Evolutionary conservation across 2,329 filamentous ascomycete species (phyloP), one percentile per base, ranked within the genome.

Genomic region (Blumeria graminis): DNA sequence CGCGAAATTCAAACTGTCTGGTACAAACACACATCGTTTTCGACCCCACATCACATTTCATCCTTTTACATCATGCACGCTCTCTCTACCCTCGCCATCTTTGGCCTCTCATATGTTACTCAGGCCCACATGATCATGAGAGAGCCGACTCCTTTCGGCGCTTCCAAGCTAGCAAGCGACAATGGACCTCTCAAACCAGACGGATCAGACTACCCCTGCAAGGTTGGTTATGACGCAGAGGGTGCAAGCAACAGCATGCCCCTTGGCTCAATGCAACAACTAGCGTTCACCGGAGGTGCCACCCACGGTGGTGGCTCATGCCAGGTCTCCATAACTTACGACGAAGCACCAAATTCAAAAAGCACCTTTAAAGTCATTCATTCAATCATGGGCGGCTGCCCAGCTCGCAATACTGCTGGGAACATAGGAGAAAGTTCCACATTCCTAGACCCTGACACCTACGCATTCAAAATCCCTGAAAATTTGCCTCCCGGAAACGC

Each of bases 261-360:
- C 0, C 74, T 83, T 13, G 86, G 86, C 3, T 75, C 76, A 6
- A 60, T 68, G 0, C 77, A 84, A 63, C 67, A 71, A 0, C 73
- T 95, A 1, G 68, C 69, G 0, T 86, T 94, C 68, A 70, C 70
- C 0, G 89, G 88, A 38, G 71, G 74, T 53, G 89, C 88, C 2
- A 79, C 82, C 0, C 92, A 98, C 62, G 89, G 89, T 16, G 92
- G 92, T 56, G 92, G 92, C 0, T 93, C 86, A 0, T 96, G 92
- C 71, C 92, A 98, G 64, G 71, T 96, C 57, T 84, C 82, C 8
- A 71, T 98, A 63, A 92, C 89, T 0, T 87, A 84, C 16, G 90
- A 95, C 62, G 71, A 74, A 10, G 70, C 74, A 11, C 81, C 88
- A 0, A 81, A 77, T 32, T 77, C 76, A 61, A 68, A 76, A 61